These are phyloP conservation scores for Heterobasidion parviporum DNA, from an alignment of 1,284 basidiomycete species.

Conservation along the genomic window DNA sequence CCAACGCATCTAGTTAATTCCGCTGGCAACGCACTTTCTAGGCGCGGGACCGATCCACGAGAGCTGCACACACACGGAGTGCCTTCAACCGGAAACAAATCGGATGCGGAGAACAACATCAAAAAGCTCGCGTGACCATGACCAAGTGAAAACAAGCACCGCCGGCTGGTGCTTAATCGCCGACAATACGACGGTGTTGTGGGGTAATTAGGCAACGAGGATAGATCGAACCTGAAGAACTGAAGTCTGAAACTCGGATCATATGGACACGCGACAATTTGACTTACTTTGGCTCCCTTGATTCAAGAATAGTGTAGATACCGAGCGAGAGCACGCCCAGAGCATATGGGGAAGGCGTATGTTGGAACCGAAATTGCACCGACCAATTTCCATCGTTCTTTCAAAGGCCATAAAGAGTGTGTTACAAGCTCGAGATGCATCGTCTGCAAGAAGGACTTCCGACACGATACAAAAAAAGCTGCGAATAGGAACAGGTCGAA, in stretches of 20 bases:
- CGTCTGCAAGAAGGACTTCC: too few relatives aligned
- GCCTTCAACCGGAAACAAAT: conserved; percentile 2
- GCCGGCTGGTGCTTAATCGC: background rate
- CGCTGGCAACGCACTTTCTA: background rate
- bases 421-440: background rate
- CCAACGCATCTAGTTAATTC: background rate
- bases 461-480: too few relatives aligned
- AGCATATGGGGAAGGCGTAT: background rate
- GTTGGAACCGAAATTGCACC: background rate
- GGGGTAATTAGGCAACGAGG: background rate
- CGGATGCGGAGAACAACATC: background rate
- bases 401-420: background rate
- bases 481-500: too few relatives aligned
- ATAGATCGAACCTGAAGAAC: background rate
- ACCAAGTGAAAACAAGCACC: background rate
- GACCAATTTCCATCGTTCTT: background rate
- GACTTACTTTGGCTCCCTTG: background rate
- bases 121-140: background rate
- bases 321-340: background rate
- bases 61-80: background rate
- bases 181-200: background rate
- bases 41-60: background rate
- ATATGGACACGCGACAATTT: background rate
- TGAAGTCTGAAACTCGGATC: background rate
- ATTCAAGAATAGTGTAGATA: background rate